Percentiles rank a stretch among this genome's conserved stretches.
Evolutionary conservation across 305 asterid species (phyloP).

Genomic region (Fraxinus baroniana): DNA sequence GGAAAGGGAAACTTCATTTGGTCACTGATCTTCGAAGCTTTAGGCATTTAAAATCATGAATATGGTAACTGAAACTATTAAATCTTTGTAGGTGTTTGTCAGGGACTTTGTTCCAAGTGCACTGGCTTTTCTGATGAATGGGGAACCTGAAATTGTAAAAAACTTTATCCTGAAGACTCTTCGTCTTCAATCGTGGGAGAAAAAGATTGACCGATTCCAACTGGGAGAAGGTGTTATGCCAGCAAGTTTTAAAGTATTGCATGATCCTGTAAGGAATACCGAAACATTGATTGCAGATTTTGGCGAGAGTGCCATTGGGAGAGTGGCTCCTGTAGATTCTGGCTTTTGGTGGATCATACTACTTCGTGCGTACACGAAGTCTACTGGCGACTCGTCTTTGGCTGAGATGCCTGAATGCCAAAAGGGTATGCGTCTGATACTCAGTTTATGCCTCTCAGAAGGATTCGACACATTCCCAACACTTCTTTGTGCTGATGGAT

Average conservation of each 20-base stretch:
- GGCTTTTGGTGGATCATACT: slow-evolving; percentile 94
- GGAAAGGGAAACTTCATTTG: not conserved
- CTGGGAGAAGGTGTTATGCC: slow-evolving; percentile 91
- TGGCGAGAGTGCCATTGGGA: slow-evolving; percentile 85
- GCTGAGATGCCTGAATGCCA: slow-evolving; percentile 85
- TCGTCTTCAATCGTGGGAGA: slow-evolving; percentile 87
- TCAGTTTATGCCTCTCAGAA: slow-evolving; percentile 80
- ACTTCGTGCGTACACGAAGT: slow-evolving; percentile 77
- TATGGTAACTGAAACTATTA: slow-evolving; percentile 14
- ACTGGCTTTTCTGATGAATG: slow-evolving; percentile 76
- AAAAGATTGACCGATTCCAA: slow-evolving; percentile 74
- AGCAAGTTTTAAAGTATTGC: slow-evolving; percentile 80
- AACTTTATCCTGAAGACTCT: slow-evolving; percentile 75
- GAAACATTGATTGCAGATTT: slow-evolving; percentile 82
- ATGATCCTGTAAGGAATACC: slow-evolving; percentile 61
- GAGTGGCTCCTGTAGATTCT: slow-evolving; percentile 92
- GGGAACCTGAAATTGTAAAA: slow-evolving; percentile 76
- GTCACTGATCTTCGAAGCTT: not conserved
- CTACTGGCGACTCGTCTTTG: slow-evolving; percentile 76
- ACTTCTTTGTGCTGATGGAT: slow-evolving; percentile 89
- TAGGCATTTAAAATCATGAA: not conserved
- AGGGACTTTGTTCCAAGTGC: slow-evolving; percentile 89
- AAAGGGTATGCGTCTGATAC: slow-evolving; percentile 78
- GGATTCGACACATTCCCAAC: slow-evolving; percentile 89
- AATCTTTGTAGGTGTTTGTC: slow-evolving; percentile 62